phyloP scores from a whole-genome alignment of 257 asterid genomes.

The Cinchona pubescens region DNA sequence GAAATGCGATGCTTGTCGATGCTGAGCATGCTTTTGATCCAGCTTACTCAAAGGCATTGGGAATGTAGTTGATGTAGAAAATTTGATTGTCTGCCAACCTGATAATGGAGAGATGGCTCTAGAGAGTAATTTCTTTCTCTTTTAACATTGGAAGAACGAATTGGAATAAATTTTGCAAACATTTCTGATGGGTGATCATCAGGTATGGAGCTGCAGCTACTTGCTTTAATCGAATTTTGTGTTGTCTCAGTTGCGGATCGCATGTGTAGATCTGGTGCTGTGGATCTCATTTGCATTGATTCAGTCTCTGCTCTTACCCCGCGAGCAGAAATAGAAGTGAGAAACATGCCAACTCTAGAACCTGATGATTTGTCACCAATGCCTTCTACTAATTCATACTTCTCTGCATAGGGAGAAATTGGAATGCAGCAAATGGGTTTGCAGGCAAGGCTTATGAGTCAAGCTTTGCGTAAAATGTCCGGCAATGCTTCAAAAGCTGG shows the following conservation, averaged over 20 bases:
- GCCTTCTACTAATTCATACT: constrained; percentile 11
- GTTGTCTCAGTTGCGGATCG: constrained; percentile 88
- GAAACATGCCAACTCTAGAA: constrained; percentile 24
- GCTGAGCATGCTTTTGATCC: constrained; percentile 99
- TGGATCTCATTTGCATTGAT: constrained; percentile 96
- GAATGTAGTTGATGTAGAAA: constrained; percentile 97
- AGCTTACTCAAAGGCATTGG: constrained; percentile 84
- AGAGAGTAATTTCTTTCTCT: constrained; percentile 61
- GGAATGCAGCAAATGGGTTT: constrained; percentile 99
- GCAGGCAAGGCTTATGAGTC: constrained; percentile 99
- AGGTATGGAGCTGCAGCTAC: neutral
- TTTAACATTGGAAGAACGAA: constrained; percentile 19
- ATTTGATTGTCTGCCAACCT: constrained; percentile 98
- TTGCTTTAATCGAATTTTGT: constrained; percentile 14
- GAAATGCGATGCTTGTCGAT: constrained; percentile 99
- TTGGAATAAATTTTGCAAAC: neutral
- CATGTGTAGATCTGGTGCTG: constrained; percentile 97
- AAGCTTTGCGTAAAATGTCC: constrained; percentile 96
- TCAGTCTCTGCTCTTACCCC: constrained; percentile 99
- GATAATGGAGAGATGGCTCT: constrained; percentile 99
- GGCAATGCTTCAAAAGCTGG: constrained; percentile 99
- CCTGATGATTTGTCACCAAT: constrained; percentile 12
- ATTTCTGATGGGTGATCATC: constrained; percentile 17
- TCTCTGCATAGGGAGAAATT: constrained; percentile 72
- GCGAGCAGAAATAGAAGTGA: constrained; percentile 96